These are phyloP conservation scores for Trichosphaerium sp. DNA, from an alignment of 78 protist species.

Conservation along the genomic window DNA sequence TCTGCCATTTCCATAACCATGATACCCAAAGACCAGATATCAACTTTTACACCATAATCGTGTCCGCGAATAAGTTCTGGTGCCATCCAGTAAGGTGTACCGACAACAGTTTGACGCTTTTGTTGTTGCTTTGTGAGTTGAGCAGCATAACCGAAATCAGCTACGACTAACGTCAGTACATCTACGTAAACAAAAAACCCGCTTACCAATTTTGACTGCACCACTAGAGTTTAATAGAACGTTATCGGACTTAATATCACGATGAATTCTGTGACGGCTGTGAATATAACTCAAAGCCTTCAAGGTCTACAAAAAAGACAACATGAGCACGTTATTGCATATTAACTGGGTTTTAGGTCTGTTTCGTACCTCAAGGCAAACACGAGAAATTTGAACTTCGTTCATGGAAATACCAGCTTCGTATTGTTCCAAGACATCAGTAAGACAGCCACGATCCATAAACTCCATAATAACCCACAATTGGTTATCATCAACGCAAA, in stretches of 20 bases:
- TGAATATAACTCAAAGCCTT: conserved; percentile 68
- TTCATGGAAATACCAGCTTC: conserved; percentile 33
- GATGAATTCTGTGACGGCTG: conserved; percentile 69
- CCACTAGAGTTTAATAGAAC: conserved; percentile 68
- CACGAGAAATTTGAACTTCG: conserved; percentile 73
- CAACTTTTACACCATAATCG: conserved; percentile 75
- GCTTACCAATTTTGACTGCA: conserved; percentile 46
- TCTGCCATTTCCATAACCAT: conserved; percentile 82
- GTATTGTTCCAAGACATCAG: conserved; percentile 57
- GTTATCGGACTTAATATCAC: conserved; percentile 89
- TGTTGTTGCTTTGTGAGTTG: conserved; percentile 70
- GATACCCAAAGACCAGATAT: conserved; percentile 90
- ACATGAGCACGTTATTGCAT: neutral
- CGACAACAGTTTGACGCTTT: conserved; percentile 81
- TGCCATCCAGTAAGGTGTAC: conserved; percentile 95
- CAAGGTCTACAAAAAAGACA: conserved; percentile 14
- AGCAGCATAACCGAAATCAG: conserved; percentile 91
- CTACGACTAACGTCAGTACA: conserved; percentile 6
- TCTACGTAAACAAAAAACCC: no score
- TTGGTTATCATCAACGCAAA: conserved; percentile 37
- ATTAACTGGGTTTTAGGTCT: neutral
- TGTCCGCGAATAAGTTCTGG: conserved; percentile 85
- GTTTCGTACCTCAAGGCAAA: conserved; percentile 31
- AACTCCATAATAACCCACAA: conserved; percentile 90
- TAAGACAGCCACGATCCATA: conserved; percentile 79